Evolutionary conservation across 129 eudicot genomes (phyloP).

Genomic region (Lonicera japonica): DNA sequence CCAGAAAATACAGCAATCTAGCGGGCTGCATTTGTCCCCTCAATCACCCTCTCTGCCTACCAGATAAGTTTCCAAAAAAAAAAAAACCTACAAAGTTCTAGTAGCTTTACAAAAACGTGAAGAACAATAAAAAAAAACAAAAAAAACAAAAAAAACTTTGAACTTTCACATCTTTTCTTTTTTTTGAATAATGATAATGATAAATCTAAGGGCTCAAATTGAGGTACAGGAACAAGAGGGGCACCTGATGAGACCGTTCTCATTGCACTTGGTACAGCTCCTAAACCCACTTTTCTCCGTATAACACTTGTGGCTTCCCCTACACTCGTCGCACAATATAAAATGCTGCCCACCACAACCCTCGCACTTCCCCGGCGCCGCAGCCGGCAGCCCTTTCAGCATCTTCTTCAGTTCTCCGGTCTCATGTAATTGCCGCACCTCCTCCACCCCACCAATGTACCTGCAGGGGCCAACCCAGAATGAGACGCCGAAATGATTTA

Average conservation of each 20-base stretch:
- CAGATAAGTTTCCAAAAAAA: too few relatives aligned
- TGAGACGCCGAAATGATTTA: too few relatives aligned
- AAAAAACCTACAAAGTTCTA: too few relatives aligned
- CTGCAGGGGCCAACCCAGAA: too few relatives aligned
- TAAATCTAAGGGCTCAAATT: constrained; percentile 16
- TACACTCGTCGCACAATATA: constrained; percentile 64
- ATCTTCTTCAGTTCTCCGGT: constrained; percentile 77
- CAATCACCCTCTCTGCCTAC: too few relatives aligned
- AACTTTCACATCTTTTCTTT: too few relatives aligned
- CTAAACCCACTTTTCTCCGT: constrained; percentile 21
- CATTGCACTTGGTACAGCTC: constrained; percentile 2
- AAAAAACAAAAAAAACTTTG: too few relatives aligned
- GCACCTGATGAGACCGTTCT: constrained; percentile 94
- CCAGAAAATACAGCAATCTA: too few relatives aligned
- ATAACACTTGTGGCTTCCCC: constrained; percentile 82
- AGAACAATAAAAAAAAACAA: too few relatives aligned
- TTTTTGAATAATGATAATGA: not conserved
- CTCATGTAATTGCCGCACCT: constrained; percentile 68
- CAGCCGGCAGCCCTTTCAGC: constrained; percentile 49
- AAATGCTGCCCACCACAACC: constrained; percentile 79
- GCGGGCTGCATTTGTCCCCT: too few relatives aligned
- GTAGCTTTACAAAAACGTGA: too few relatives aligned
- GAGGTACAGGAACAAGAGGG: constrained; percentile 50
- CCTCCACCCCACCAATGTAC: constrained; percentile 91
- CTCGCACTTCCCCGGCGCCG: constrained; percentile 50